Base-by-base conservation (phyloP, 331 rosid species). In the Rhamnella rubrinervis region DNA sequence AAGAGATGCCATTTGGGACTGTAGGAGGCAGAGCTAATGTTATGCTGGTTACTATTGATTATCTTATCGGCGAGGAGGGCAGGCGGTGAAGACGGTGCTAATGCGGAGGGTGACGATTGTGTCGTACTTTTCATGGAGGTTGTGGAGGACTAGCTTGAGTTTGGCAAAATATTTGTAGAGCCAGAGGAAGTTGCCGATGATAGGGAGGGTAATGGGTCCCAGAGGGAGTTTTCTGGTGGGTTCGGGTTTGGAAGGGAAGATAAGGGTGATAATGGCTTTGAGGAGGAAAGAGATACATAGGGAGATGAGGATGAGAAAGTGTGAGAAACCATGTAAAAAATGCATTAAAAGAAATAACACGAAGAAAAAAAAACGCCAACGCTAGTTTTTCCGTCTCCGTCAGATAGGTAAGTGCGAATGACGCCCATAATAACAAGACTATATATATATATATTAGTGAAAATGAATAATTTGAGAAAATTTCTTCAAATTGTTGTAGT, bases 1-100 rank as follows among this genome's bases (percentile, higher is more conserved):
- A 92, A 81, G 63, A 77, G 77, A 35, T 84, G 89, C 96, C 92
- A 92, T 7, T 19, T 71, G 47, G 87, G 81, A 23, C 96, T 96
- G 41, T 87, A 82, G 63, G 20, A 53, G 75, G 85, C 79, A 31
- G 84, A 77, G 81, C 63, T 77, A 18, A 92, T 84, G 71, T 61
- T 82, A 62, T 68, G 75, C 19, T 85, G 91, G 63, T 85, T 77
- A 57, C 83, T 47, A 68, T 59, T 63, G 31, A 75, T 16, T 78
- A 82, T 38, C 49, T 57, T 72, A 47, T 6, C 63, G 49, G 82
- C 75, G 15, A 81, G 75, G 18, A 37, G 2, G 1, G 90, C 77
- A 0, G 71, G 77, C 0, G 0, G 93, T 81, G 20, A 92, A 87
- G 18, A 78, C 74, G 40, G 85, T 80, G 6, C 82, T 82, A 26